phyloP scores from a whole-genome alignment of 2,329 filamentous ascomycete genomes.

The Penicillium decumbens region DNA sequence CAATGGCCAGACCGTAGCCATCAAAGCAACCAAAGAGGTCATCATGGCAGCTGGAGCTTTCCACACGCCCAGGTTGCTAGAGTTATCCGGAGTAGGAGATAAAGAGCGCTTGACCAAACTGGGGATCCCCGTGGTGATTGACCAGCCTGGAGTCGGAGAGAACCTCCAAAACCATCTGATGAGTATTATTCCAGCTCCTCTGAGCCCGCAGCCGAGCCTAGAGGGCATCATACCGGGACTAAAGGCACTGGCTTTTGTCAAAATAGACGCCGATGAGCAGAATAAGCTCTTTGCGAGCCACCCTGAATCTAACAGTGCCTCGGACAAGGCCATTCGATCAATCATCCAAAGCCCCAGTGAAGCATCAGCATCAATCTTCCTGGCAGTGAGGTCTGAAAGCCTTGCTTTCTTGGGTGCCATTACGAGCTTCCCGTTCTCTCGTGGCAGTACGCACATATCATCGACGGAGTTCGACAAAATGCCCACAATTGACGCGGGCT shows the following conservation, averaged over 20 bases:
- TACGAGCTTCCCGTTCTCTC: constrained; percentile 13
- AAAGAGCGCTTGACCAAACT: constrained; percentile 34
- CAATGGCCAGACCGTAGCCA: background rate
- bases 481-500: constrained; percentile 6
- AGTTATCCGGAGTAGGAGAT: constrained; percentile 50
- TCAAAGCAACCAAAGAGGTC: constrained; percentile 33
- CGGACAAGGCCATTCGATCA: constrained; percentile 1
- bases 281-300: background rate
- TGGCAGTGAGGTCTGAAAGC: background rate
- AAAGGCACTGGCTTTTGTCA: constrained; percentile 7
- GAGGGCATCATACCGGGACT: constrained; percentile 6
- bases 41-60: constrained; percentile 43
- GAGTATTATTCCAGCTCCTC: constrained; percentile 7
- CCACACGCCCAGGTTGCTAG: constrained; percentile 45
- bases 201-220: constrained; percentile 3
- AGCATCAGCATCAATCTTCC: constrained; percentile 4
- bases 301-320: background rate
- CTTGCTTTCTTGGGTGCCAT: constrained; percentile 8
- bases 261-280: constrained; percentile 6
- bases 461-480: background rate
- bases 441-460: constrained; percentile 11
- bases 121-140: constrained; percentile 41
- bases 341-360: constrained; percentile 10
- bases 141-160: constrained; percentile 49
- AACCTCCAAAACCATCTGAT: constrained; percentile 31